These are phyloP conservation scores for Fraxinus latifolia DNA, from an alignment of 305 asterid genomes.

Conservation along the genomic window DNA sequence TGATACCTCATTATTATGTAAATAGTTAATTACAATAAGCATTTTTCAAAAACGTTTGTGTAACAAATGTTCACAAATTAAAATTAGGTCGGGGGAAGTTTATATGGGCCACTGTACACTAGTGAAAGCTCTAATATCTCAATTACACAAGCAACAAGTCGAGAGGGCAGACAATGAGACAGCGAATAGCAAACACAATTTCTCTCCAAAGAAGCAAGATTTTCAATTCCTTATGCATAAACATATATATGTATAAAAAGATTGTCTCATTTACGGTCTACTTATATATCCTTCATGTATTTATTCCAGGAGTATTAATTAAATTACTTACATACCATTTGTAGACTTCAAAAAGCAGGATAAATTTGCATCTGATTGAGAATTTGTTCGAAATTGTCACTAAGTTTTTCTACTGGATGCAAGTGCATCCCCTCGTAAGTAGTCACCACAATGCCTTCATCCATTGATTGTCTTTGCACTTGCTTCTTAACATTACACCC, in stretches of 20 bases:
- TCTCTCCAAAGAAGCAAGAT: not conserved
- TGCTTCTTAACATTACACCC: constrained; percentile 72
- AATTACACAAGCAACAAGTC: not conserved
- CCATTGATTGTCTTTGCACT: constrained; percentile 52
- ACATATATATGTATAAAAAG: not conserved
- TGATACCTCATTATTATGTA: too few relatives aligned
- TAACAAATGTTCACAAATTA: too few relatives aligned
- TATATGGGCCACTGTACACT: not conserved
- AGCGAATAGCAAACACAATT: not conserved
- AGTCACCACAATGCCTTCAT: constrained; percentile 51
- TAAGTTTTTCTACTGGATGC: constrained; percentile 45
- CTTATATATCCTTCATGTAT: not conserved
- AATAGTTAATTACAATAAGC: too few relatives aligned
- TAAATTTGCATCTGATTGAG: constrained; percentile 45
- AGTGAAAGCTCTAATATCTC: not conserved
- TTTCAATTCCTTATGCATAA: not conserved
- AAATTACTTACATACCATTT: too few relatives aligned
- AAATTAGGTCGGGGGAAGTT: too few relatives aligned
- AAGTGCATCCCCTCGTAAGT: constrained; percentile 56
- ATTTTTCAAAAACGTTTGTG: too few relatives aligned
- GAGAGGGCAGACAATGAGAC: not conserved
- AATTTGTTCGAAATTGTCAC: constrained; percentile 53
- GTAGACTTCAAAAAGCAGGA: constrained; percentile 22
- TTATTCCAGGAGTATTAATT: not conserved
- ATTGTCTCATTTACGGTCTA: not conserved